A percentile compares a stretch with the other conserved stretches of the same genome.
These are phyloP conservation scores for Lodderomyces margitis DNA, from an alignment of 1,139 yeast genomes.

Conservation along the genomic window DNA sequence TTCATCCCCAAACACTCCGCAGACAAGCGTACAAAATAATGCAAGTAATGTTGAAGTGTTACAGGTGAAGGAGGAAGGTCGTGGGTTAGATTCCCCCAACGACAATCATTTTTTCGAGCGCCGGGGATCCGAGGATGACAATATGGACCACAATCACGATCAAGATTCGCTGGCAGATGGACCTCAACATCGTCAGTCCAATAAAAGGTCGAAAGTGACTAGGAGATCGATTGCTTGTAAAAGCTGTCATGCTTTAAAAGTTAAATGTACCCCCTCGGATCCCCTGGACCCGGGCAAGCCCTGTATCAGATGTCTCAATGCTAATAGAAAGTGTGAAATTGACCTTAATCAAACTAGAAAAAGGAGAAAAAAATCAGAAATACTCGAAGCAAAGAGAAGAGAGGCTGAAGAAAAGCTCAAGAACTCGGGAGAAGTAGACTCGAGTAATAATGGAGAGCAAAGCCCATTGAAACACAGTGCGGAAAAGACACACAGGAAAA, in stretches of 20 bases:
- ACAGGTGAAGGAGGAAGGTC: not conserved
- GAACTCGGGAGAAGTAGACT: not conserved
- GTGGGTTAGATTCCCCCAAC: not conserved
- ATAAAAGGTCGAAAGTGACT: slow-evolving; percentile 17
- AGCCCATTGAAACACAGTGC: not conserved
- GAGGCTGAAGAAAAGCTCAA: slow-evolving; percentile 10
- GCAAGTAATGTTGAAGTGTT: not conserved
- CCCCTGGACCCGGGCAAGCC: slow-evolving; percentile 57
- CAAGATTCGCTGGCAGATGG: not conserved
- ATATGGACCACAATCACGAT: slow-evolving; percentile 2
- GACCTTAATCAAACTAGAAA: slow-evolving; percentile 62
- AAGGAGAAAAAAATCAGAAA: slow-evolving; percentile 41
- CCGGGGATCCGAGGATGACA: slow-evolving; percentile 1
- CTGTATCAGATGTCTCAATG: slow-evolving; percentile 70
- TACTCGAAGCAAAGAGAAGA: slow-evolving; percentile 18
- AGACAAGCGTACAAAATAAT: not conserved
- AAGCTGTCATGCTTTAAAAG: slow-evolving; percentile 77
- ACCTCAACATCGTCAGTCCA: not conserved
- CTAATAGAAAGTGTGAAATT: slow-evolving; percentile 63
- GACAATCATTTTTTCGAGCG: not conserved
- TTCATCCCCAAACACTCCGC: not conserved
- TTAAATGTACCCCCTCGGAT: slow-evolving; percentile 76
- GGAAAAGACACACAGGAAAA: not conserved
- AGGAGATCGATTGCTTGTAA: slow-evolving; percentile 63
- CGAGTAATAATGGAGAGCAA: not conserved